Evolutionary conservation across 2,329 filamentous ascomycete species (phyloP).

Genomic region (Diaporthe vaccinii): DNA sequence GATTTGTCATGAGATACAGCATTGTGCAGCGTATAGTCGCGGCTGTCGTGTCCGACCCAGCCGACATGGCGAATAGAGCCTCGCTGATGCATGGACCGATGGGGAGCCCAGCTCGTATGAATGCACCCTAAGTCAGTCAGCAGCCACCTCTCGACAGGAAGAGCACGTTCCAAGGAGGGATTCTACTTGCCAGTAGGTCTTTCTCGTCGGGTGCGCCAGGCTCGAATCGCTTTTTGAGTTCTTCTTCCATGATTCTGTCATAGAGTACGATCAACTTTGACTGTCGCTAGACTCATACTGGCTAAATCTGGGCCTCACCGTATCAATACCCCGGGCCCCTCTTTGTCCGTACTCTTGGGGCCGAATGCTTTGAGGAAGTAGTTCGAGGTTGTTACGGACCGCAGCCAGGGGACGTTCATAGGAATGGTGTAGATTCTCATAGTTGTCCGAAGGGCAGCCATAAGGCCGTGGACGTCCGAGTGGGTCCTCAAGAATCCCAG

Average conservation of each 20-base stretch:
- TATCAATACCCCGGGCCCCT: constrained; percentile 47
- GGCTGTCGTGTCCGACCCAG: constrained; percentile 66
- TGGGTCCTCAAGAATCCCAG: constrained; percentile 60
- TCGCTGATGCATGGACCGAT: constrained; percentile 61
- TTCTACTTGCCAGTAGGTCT: constrained; percentile 59
- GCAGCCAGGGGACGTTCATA: constrained; percentile 54
- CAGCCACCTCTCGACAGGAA: background rate
- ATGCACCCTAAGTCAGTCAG: constrained; percentile 19
- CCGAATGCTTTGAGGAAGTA: constrained; percentile 53
- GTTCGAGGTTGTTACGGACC: constrained; percentile 42
- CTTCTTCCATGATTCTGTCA: constrained; percentile 53
- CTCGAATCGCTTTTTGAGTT: constrained; percentile 59
- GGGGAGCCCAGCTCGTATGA: constrained; percentile 3
- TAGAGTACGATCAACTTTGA: background rate
- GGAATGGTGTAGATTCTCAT: constrained; percentile 56
- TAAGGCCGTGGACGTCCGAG: constrained; percentile 59
- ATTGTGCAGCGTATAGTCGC: constrained; percentile 59
- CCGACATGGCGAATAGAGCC: constrained; percentile 48
- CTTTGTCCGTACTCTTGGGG: constrained; percentile 46
- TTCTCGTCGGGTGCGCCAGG: constrained; percentile 55
- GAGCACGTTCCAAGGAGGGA: background rate
- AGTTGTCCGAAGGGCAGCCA: constrained; percentile 53
- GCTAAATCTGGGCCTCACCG: constrained; percentile 30
- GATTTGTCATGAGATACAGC: constrained; percentile 40
- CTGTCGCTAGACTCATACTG: fast-evolving